Evolutionary conservation across 1,139 yeast genomes (phyloP).

Genomic region (Yamadazyma atmosphaerica): DNA sequence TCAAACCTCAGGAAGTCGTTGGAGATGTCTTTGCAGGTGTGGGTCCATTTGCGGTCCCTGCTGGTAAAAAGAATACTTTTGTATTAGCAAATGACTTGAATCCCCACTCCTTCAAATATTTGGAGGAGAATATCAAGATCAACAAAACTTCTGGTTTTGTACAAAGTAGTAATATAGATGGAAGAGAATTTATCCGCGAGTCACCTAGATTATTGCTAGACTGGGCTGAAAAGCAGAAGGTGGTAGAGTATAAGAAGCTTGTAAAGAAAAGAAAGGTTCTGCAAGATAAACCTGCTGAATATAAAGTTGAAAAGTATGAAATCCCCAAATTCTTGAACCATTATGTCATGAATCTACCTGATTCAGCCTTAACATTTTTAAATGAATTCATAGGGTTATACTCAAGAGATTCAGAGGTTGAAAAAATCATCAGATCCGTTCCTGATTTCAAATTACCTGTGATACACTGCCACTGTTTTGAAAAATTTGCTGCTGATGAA

Average conservation of each 20-base stretch:
- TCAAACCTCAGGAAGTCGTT: constrained; percentile 68
- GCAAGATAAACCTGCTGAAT: constrained; percentile 26
- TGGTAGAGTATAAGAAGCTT: constrained; percentile 28
- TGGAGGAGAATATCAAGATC: constrained; percentile 59
- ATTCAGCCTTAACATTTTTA: constrained; percentile 83
- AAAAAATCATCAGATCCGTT: constrained; percentile 26
- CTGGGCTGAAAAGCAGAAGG: constrained; percentile 27
- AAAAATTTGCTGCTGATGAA: constrained; percentile 72
- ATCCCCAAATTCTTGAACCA: constrained; percentile 68
- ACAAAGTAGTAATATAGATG: constrained; percentile 71
- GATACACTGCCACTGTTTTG: constrained; percentile 90
- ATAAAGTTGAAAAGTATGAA: constrained; percentile 26
- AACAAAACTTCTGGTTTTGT: constrained; percentile 69
- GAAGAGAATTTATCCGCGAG: constrained; percentile 70
- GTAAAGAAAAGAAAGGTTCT: constrained; percentile 35
- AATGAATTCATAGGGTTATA: constrained; percentile 76
- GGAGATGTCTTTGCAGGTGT: constrained; percentile 99
- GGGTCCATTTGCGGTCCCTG: constrained; percentile 97
- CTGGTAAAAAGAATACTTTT: constrained; percentile 78
- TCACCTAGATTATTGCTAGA: constrained; percentile 54
- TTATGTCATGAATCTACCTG: constrained; percentile 96
- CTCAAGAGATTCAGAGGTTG: constrained; percentile 34
- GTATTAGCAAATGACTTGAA: constrained; percentile 93
- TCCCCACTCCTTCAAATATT: constrained; percentile 76
- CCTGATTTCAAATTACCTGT: constrained; percentile 65